Conservation (phyloP, 192 early-diverging fungal genomes). For the Backusella luteola region DNA sequence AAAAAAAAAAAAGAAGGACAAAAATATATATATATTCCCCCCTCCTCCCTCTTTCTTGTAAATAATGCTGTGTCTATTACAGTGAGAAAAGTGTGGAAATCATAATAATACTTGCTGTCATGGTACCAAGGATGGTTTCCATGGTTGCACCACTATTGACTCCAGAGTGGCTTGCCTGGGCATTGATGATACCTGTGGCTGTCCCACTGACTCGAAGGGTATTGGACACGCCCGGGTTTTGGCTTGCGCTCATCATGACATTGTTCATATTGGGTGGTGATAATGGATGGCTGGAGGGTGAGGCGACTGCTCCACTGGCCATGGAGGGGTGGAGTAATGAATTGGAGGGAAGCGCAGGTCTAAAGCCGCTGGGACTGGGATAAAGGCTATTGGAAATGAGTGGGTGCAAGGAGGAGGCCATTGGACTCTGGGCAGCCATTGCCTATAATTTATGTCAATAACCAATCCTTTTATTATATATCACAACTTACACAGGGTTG, state of each 20-base stretch:
- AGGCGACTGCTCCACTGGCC: background rate
- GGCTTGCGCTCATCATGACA: background rate
- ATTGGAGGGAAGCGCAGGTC: background rate
- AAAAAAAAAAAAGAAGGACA: background rate
- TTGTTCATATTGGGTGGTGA: background rate
- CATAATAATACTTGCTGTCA: background rate
- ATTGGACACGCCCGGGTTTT: background rate
- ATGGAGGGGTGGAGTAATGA: background rate
- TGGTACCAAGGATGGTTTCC: background rate
- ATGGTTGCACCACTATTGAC: background rate
- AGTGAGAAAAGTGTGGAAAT: background rate
- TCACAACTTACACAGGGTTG: background rate
- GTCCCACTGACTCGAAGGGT: background rate
- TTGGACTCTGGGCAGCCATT: background rate
- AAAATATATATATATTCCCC: too few species aligned
- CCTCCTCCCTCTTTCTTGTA: background rate
- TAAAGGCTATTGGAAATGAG: background rate
- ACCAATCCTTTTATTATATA: background rate
- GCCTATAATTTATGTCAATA: background rate
- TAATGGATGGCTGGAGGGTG: background rate
- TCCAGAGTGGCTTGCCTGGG: background rate
- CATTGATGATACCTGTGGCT: background rate
- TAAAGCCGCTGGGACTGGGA: background rate
- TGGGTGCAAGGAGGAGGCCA: background rate
- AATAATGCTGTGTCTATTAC: background rate